A percentile compares a stretch with the other conserved stretches of the same genome.
Evolutionary conservation across 2,329 filamentous ascomycete species (phyloP).

Genomic region (Aureobasidium vineae): DNA sequence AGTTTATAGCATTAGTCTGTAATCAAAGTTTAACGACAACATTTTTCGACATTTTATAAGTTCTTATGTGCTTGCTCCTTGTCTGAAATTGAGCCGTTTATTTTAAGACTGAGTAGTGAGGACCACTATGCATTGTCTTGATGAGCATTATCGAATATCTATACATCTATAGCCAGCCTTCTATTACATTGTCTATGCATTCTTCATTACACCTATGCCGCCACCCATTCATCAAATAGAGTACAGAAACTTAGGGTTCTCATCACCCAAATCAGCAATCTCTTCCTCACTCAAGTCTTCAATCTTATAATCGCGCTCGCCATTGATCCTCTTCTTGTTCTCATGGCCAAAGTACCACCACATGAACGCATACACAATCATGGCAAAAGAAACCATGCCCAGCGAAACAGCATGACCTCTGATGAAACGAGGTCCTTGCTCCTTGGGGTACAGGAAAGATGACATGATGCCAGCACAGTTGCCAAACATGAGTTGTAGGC

Average conservation of each 20-base stretch:
- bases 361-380: conserved; percentile 41
- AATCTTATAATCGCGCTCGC: conserved; percentile 44
- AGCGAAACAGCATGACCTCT: conserved; percentile 55
- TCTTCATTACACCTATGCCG: not conserved
- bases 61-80: not conserved
- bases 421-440: conserved; percentile 48
- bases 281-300: conserved; percentile 46
- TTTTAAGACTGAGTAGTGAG: too few relatives aligned
- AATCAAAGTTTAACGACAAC: too few relatives aligned
- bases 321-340: conserved; percentile 42
- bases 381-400: conserved; percentile 48
- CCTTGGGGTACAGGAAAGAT: conserved; percentile 46
- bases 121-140: too few relatives aligned
- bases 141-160: not conserved
- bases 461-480: conserved; percentile 70
- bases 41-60: not conserved
- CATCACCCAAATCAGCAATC: conserved; percentile 47
- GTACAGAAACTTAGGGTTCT: conserved; percentile 47
- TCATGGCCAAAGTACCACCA: conserved; percentile 41
- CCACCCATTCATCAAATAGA: conserved; percentile 34
- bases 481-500: conserved; percentile 67
- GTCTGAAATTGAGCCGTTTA: too few relatives aligned
- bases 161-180: not conserved
- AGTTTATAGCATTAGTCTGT: not conserved
- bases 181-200: not conserved